Conservation (phyloP, 2,329 filamentous ascomycete genomes). For the Tolypocladium cylindrosporum region DNA sequence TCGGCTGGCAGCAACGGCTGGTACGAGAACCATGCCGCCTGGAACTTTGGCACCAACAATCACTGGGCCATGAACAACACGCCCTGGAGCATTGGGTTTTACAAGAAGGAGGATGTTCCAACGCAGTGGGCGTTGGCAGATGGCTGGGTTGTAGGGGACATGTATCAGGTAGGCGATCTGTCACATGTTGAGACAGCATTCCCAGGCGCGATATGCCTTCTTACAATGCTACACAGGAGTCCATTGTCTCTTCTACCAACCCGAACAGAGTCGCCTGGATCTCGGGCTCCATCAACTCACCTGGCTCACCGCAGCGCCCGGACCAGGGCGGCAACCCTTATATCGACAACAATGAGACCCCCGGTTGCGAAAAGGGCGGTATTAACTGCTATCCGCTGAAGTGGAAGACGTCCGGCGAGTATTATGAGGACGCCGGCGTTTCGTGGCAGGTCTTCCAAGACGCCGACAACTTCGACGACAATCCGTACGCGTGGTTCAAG, state of each 20-base stretch:
- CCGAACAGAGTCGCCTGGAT: conserved; percentile 42
- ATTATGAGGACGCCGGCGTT: conserved; percentile 35
- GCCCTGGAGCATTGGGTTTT: conserved; percentile 41
- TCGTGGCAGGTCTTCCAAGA: conserved; percentile 42
- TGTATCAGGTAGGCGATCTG: conserved; percentile 32
- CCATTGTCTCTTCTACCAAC: conserved; percentile 39
- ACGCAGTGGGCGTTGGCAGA: conserved; percentile 45
- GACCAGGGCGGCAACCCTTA: conserved; percentile 33
- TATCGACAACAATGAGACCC: conserved; percentile 40
- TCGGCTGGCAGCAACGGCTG: conserved; percentile 41
- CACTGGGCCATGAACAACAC: conserved; percentile 45
- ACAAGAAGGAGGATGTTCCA: conserved; percentile 39
- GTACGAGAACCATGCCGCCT: conserved; percentile 38
- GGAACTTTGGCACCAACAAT: conserved; percentile 40
- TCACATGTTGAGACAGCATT: too few relatives aligned
- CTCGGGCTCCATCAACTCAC: conserved; percentile 40
- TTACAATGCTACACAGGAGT: conserved; percentile 19
- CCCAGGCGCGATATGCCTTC: conserved; percentile 19
- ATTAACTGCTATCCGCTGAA: conserved; percentile 43
- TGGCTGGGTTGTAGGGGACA: conserved; percentile 43
- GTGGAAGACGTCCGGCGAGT: conserved; percentile 41
- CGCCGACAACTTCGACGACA: conserved; percentile 43
- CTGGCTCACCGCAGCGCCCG: conserved; percentile 29
- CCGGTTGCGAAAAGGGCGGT: conserved; percentile 28
- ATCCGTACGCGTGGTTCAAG: conserved; percentile 42